These are phyloP conservation scores for Macrophomina pseudophaseolina DNA, from an alignment of 2,329 filamentous ascomycete species.

Conservation along the genomic window DNA sequence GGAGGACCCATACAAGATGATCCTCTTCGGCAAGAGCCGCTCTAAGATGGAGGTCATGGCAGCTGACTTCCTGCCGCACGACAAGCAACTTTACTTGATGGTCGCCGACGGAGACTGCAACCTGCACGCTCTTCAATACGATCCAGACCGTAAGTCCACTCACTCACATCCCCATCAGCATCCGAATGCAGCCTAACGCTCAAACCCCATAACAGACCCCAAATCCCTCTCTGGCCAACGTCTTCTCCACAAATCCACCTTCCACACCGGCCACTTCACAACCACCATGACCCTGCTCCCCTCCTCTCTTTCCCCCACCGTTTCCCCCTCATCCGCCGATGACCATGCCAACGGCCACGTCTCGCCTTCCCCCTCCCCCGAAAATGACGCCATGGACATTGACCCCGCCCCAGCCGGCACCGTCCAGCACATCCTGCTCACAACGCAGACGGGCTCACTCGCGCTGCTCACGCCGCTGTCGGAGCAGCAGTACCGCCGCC, in stretches of 20 bases:
- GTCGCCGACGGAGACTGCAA: conserved; percentile 84
- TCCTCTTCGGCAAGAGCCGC: conserved; percentile 85
- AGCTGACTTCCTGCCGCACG: conserved; percentile 87
- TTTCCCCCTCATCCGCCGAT: conserved; percentile 38
- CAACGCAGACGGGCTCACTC: conserved; percentile 77
- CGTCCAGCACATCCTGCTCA: conserved; percentile 64
- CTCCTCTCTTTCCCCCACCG: conserved; percentile 60
- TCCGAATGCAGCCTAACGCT: conserved; percentile 8
- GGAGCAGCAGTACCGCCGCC: conserved; percentile 81
- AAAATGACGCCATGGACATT: conserved; percentile 45
- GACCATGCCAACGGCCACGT: conserved; percentile 28
- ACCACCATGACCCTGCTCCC: conserved; percentile 78
- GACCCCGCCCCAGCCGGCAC: conserved; percentile 39
- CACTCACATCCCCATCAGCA: neutral
- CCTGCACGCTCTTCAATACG: conserved; percentile 88
- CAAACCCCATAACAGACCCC: conserved; percentile 65
- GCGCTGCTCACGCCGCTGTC: conserved; percentile 77
- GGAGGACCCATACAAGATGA: conserved; percentile 96
- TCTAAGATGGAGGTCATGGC: conserved; percentile 78
- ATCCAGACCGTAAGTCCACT: conserved; percentile 78
- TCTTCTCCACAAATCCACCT: conserved; percentile 84
- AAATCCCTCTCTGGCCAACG: conserved; percentile 90
- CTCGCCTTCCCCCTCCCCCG: conserved; percentile 33
- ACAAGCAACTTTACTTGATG: conserved; percentile 80
- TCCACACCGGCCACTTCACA: conserved; percentile 81